Evolutionary conservation across 768 basidiomycete genomes (phyloP).

Genomic region (Chalciporus piperatus): DNA sequence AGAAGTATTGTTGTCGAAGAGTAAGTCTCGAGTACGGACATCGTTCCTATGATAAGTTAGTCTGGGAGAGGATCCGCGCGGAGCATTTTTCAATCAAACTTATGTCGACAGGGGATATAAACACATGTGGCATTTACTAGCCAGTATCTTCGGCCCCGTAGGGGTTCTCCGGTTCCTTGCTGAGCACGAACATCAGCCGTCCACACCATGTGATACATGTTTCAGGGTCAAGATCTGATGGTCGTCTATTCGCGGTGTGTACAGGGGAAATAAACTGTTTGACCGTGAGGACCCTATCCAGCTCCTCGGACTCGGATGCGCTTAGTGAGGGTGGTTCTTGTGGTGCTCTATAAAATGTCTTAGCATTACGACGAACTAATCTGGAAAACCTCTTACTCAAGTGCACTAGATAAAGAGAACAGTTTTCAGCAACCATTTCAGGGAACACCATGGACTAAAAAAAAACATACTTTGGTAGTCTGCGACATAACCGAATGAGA

Average conservation of each 20-base stretch:
- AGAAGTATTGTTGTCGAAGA: neutral
- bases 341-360: slow-evolving; percentile 63
- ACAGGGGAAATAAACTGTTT: slow-evolving; percentile 18
- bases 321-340: slow-evolving; percentile 85
- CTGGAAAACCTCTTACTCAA: slow-evolving; percentile 56
- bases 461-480: slow-evolving; percentile 82
- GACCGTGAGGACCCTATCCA: slow-evolving; percentile 1
- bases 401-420: slow-evolving; percentile 55
- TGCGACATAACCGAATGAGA: slow-evolving; percentile 79
- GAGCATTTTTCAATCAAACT: neutral
- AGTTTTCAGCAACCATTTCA: slow-evolving; percentile 7
- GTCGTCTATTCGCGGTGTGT: slow-evolving; percentile 25
- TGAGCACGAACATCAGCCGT: neutral
- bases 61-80: neutral
- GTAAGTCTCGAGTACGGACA: neutral
- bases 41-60: slow-evolving; percentile 2
- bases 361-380: slow-evolving; percentile 15
- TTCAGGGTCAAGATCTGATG: slow-evolving; percentile 14
- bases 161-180: neutral
- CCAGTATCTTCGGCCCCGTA: neutral
- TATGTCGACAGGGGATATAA: neutral
- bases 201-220: neutral
- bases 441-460: neutral
- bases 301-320: slow-evolving; percentile 6
- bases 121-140: neutral